Evolutionary conservation across 164 flowering plant genomes (phyloP).

Genomic region (Sextonia rubra): DNA sequence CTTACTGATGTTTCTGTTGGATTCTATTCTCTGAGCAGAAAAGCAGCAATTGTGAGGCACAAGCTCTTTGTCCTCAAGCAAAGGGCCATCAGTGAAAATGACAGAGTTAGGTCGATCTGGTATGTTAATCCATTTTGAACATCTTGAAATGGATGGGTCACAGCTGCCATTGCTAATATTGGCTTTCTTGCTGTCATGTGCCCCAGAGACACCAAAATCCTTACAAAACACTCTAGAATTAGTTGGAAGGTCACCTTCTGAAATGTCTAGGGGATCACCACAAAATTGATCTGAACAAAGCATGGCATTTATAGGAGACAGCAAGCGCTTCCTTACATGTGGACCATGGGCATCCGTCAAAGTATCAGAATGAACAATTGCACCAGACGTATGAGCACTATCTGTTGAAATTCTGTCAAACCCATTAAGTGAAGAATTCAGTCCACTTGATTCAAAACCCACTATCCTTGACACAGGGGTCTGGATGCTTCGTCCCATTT

Average conservation of each 20-base stretch:
- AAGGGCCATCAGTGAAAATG: conserved; percentile 66
- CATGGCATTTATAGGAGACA: conserved; percentile 63
- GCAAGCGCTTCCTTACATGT: conserved; percentile 56
- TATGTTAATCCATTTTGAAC: conserved; percentile 26
- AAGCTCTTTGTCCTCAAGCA: conserved; percentile 37
- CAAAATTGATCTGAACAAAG: conserved; percentile 29
- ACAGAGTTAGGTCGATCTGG: conserved; percentile 21
- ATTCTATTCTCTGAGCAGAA: conserved; percentile 24
- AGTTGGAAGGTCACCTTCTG: conserved; percentile 13
- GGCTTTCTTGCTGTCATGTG: conserved; percentile 57
- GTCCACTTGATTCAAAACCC: conserved; percentile 50
- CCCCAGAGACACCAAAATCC: conserved; percentile 4
- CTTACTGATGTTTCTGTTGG: conserved; percentile 17
- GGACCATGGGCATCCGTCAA: conserved; percentile 37
- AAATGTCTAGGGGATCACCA: conserved; percentile 51
- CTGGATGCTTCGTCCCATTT: conserved; percentile 30
- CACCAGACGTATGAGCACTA: conserved; percentile 17
- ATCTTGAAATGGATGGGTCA: conserved; percentile 27
- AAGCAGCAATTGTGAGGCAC: conserved; percentile 15
- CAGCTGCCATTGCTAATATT: conserved; percentile 34
- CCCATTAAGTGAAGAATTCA: conserved; percentile 21
- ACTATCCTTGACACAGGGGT: conserved; percentile 63
- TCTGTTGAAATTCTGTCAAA: conserved; percentile 14
- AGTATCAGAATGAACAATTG: conserved; percentile 13
- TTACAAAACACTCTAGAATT: conserved; percentile 10